Percentiles rank a stretch among this genome's conserved stretches.
Conservation (phyloP, 768 basidiomycete species). For the Boletus rex-veris region DNA sequence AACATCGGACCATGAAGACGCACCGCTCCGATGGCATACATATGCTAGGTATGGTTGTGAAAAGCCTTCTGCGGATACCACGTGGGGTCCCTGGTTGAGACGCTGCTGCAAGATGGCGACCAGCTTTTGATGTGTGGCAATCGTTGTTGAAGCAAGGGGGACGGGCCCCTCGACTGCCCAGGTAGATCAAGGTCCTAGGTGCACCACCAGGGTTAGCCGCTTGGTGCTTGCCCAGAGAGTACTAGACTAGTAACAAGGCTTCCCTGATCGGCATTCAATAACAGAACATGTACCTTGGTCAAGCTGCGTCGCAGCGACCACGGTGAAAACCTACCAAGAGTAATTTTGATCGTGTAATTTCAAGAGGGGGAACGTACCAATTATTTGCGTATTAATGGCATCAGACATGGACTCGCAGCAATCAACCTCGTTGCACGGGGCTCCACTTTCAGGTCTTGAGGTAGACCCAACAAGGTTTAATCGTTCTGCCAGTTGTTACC, state of each 20-base stretch:
- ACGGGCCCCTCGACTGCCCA: neutral
- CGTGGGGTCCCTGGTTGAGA: neutral
- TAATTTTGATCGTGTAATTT: neutral
- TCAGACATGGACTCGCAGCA: neutral
- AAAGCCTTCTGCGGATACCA: neutral
- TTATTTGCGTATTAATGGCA: neutral
- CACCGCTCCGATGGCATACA: neutral
- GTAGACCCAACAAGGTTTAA: constrained; percentile 1
- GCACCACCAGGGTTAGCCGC: neutral
- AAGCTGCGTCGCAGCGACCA: constrained; percentile 5
- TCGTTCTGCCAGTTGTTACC: constrained; percentile 2
- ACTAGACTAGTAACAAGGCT: constrained; percentile 2
- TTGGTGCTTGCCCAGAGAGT: constrained; percentile 4
- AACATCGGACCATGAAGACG: constrained; percentile 12
- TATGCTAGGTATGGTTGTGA: neutral
- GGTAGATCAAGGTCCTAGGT: neutral
- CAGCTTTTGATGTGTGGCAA: neutral
- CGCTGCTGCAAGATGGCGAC: neutral
- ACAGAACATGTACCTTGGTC: neutral
- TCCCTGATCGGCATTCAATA: constrained; percentile 5
- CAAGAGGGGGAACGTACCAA: neutral
- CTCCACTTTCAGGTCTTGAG: neutral
- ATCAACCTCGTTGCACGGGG: constrained; percentile 13
- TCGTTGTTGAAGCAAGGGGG: neutral
- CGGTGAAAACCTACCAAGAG: constrained; percentile 1